Evolutionary conservation across 1,284 basidiomycete species (phyloP).

Genomic region (Blastosporella zonata): DNA sequence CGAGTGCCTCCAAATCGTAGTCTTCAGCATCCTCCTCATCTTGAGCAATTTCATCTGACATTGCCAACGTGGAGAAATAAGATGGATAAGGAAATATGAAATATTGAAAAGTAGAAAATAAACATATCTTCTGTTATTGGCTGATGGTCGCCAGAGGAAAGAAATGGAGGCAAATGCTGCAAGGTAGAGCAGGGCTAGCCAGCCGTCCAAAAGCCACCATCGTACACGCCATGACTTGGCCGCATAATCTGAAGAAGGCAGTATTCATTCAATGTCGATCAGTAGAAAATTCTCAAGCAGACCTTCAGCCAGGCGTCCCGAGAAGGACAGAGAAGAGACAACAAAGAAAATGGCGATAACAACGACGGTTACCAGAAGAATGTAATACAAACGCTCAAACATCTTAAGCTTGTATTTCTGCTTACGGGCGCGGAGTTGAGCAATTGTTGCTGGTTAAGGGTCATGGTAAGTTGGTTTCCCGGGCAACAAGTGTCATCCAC

Average conservation of each 20-base stretch:
- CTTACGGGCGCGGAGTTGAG: conserved; percentile 79
- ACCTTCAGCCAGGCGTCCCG: conserved; percentile 88
- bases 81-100: conserved; percentile 25
- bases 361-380: conserved; percentile 83
- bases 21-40: conserved; percentile 93
- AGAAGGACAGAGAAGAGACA: conserved; percentile 89
- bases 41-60: conserved; percentile 84
- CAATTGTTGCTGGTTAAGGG: conserved; percentile 68
- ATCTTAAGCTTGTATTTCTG: conserved; percentile 85
- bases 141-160: conserved; percentile 92
- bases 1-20: conserved; percentile 82
- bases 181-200: conserved; percentile 84
- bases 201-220: conserved; percentile 98
- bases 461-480: conserved; percentile 11
- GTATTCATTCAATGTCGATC: not conserved
- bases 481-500: conserved; percentile 18
- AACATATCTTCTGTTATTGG: conserved; percentile 86
- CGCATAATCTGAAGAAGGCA: conserved; percentile 68
- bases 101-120: conserved; percentile 6
- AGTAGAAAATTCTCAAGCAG: conserved; percentile 12
- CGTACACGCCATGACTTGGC: conserved; percentile 91
- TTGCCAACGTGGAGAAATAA: conserved; percentile 59
- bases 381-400: conserved; percentile 84
- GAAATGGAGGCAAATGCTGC: conserved; percentile 79
- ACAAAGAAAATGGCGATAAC: conserved; percentile 90